These are phyloP conservation scores for Magnusiomyces clavatus DNA, from an alignment of 1,139 yeast genomes.

Conservation along the genomic window DNA sequence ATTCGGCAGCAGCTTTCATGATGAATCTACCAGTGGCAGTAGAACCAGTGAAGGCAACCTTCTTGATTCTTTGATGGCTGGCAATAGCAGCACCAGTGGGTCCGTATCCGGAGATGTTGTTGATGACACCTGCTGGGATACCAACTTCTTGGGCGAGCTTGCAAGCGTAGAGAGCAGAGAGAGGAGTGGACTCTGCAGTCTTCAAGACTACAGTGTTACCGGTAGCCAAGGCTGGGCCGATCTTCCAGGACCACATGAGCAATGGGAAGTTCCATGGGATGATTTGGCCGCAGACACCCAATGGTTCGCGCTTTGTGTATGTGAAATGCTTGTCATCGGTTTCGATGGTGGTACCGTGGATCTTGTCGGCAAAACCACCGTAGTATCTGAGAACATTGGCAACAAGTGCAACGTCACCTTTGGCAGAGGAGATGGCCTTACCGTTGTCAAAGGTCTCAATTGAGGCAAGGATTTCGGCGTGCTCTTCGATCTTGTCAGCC, in stretches of 20 bases:
- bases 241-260: conserved; percentile 78
- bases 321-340: conserved; percentile 53
- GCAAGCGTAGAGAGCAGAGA: conserved; percentile 63
- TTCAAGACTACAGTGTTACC: conserved; percentile 77
- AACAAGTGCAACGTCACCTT: conserved; percentile 51
- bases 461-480: conserved; percentile 54
- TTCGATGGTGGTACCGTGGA: conserved; percentile 60
- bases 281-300: conserved; percentile 78
- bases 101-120: conserved; percentile 72
- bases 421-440: conserved; percentile 52
- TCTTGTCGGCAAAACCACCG: conserved; percentile 80
- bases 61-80: conserved; percentile 59
- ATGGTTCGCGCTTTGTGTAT: conserved; percentile 55
- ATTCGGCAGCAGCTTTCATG: conserved; percentile 61
- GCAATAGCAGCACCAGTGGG: conserved; percentile 63
- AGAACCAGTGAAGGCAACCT: conserved; percentile 83
- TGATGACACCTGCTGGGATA: conserved; percentile 72
- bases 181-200: conserved; percentile 79
- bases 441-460: conserved; percentile 82
- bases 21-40: conserved; percentile 74
- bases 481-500: conserved; percentile 56
- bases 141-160: conserved; percentile 60
- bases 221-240: conserved; percentile 76
- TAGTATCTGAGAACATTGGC: conserved; percentile 54
- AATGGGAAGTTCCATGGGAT: conserved; percentile 91